These are phyloP conservation scores for Niveomyces coronatus DNA, from an alignment of 2,329 filamentous ascomycete species.

Conservation along the genomic window DNA sequence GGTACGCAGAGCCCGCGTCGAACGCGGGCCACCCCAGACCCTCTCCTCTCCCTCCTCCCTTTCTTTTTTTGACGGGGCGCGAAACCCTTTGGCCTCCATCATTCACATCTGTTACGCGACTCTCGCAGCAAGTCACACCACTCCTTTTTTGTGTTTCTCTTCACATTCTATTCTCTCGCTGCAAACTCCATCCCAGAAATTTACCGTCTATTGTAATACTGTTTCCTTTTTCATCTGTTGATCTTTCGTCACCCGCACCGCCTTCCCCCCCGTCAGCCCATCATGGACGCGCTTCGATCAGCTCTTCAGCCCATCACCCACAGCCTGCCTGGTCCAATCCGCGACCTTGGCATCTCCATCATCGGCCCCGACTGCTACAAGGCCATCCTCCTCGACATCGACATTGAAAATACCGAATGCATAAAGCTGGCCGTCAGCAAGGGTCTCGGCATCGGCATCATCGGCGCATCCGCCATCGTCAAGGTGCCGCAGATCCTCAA, in stretches of 20 bases:
- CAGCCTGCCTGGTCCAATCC: constrained; percentile 63
- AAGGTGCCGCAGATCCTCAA: constrained; percentile 97
- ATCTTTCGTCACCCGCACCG: neutral
- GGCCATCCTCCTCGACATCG: constrained; percentile 73
- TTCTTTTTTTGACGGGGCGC: too few relatives aligned
- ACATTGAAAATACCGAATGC: constrained; percentile 66
- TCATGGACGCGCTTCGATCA: constrained; percentile 52
- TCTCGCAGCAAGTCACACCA: constrained; percentile 3
- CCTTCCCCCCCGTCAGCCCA: constrained; percentile 11
- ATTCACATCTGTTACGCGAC: neutral
- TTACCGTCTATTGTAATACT: too few relatives aligned
- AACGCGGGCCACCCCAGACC: too few relatives aligned
- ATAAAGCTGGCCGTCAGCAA: constrained; percentile 87
- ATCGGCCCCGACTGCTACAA: constrained; percentile 80
- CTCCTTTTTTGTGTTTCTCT: constrained; percentile 3
- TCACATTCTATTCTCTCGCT: neutral
- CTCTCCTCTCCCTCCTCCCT: too few relatives aligned
- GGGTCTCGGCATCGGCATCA: constrained; percentile 85
- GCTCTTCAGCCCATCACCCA: constrained; percentile 59
- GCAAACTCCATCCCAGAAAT: too few relatives aligned
- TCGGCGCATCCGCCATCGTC: constrained; percentile 80
- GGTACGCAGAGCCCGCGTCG: too few relatives aligned
- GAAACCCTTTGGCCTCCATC: neutral
- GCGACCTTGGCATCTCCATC: constrained; percentile 65
- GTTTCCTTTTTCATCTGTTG: neutral